Evolutionary conservation across 805 yeast genomes (phyloP).

Genomic region (Saccharomycopsis sp.): DNA sequence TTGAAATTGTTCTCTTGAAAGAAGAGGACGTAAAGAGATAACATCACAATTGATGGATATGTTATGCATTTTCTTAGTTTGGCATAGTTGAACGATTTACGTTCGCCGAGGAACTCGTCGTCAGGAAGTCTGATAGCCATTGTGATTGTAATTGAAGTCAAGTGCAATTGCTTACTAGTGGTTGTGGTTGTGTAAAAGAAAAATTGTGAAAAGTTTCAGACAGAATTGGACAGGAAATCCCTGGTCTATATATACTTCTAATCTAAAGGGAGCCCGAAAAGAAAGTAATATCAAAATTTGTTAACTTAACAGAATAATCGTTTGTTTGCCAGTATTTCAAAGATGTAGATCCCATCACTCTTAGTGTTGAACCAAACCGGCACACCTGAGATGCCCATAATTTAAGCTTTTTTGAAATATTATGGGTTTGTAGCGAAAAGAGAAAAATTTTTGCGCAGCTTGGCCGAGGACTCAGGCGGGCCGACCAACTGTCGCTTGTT

Average conservation of each 20-base stretch:
- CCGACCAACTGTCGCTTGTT: too few relatives aligned
- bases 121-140: slow-evolving; percentile 2
- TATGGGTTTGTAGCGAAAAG: neutral
- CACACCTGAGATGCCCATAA: neutral
- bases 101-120: neutral
- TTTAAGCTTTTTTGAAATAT: neutral
- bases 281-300: too few relatives aligned
- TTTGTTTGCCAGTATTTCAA: too few relatives aligned
- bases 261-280: too few relatives aligned
- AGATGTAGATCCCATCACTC: neutral
- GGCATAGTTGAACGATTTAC: neutral
- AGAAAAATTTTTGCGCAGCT: too few relatives aligned
- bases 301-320: too few relatives aligned
- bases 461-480: neutral
- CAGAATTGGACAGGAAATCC: too few relatives aligned
- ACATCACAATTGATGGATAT: neutral
- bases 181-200: too few relatives aligned
- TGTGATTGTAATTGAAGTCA: too few relatives aligned
- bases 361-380: neutral
- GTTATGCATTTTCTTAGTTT: neutral
- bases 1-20: neutral
- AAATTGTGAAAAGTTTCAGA: too few relatives aligned
- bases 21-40: neutral
- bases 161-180: too few relatives aligned
- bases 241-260: neutral